Percentiles rank a stretch among this genome's conserved stretches.
Evolutionary conservation across 2,329 filamentous ascomycete species (phyloP).

Genomic region (Scopulariopsis brevicaulis): DNA sequence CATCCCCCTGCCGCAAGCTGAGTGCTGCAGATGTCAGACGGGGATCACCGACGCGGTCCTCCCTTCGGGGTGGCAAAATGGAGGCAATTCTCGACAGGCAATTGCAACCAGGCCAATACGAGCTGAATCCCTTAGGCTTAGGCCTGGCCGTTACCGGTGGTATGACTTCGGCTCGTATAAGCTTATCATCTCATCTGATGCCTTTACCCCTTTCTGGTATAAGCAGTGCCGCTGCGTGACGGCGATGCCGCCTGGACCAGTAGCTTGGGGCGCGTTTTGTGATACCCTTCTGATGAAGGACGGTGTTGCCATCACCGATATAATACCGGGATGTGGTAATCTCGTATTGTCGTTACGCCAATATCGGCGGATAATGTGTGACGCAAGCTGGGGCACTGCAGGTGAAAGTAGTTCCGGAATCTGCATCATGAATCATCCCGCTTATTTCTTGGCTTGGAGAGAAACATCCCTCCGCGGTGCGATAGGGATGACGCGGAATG

Average conservation of each 20-base stretch:
- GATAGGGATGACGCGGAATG: not conserved
- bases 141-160: not conserved
- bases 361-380: too few species aligned
- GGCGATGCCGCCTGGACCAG: not conserved
- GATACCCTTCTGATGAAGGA: not conserved
- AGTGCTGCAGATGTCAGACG: not conserved
- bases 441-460: not conserved
- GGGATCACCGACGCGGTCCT: not conserved
- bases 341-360: too few species aligned
- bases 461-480: not conserved
- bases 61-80: not conserved
- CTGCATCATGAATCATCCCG: not conserved
- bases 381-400: too few species aligned
- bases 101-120: too few species aligned
- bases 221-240: not conserved
- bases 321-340: not conserved
- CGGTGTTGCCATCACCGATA: not conserved
- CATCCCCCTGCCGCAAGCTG: not conserved
- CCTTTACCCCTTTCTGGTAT: not conserved
- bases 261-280: not conserved
- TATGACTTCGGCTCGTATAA: not conserved
- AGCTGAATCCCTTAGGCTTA: not conserved
- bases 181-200: not conserved
- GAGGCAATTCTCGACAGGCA: too few species aligned
- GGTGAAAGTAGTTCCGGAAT: not conserved